Evolutionary conservation across 345 rosid species (phyloP).

Genomic region (Chamaenerion angustifolium): DNA sequence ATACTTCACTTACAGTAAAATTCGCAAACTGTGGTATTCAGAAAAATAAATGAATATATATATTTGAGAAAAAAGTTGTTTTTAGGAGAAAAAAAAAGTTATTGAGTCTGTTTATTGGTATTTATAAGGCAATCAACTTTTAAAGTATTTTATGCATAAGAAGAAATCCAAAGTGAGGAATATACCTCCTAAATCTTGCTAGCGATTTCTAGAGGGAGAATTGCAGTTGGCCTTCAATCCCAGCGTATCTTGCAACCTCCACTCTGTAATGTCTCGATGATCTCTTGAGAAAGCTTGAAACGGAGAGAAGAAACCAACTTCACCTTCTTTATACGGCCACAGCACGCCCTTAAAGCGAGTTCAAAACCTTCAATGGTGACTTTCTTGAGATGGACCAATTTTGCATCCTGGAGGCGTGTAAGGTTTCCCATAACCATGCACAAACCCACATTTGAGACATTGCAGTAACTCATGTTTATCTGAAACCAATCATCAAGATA

Average conservation of each 20-base stretch:
- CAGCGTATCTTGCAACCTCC: slow-evolving; percentile 77
- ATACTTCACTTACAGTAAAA: too few species aligned
- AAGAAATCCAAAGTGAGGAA: too few species aligned
- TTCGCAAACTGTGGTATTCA: too few species aligned
- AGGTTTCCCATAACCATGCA: slow-evolving; percentile 73
- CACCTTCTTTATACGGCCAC: slow-evolving; percentile 63
- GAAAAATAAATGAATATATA: too few species aligned
- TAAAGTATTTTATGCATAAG: too few species aligned
- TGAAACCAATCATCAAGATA: slow-evolving; percentile 27
- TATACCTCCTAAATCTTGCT: not conserved
- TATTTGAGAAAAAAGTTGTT: too few species aligned
- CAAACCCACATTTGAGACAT: slow-evolving; percentile 34
- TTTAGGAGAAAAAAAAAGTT: too few species aligned
- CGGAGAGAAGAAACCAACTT: slow-evolving; percentile 56
- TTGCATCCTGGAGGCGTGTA: slow-evolving; percentile 74
- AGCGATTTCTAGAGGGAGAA: not conserved
- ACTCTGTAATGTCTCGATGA: slow-evolving; percentile 44
- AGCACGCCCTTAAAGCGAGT: slow-evolving; percentile 57
- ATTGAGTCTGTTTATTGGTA: too few species aligned
- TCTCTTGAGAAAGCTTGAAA: slow-evolving; percentile 55
- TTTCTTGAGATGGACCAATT: slow-evolving; percentile 53
- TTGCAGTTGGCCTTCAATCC: slow-evolving; percentile 20
- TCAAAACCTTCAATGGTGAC: slow-evolving; percentile 67
- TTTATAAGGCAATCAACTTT: too few species aligned
- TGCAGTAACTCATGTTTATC: slow-evolving; percentile 72